Evolutionary conservation across 345 rosid species (phyloP), one percentile per base, ranked within the genome.

Genomic region (Nephelium lappaceum): DNA sequence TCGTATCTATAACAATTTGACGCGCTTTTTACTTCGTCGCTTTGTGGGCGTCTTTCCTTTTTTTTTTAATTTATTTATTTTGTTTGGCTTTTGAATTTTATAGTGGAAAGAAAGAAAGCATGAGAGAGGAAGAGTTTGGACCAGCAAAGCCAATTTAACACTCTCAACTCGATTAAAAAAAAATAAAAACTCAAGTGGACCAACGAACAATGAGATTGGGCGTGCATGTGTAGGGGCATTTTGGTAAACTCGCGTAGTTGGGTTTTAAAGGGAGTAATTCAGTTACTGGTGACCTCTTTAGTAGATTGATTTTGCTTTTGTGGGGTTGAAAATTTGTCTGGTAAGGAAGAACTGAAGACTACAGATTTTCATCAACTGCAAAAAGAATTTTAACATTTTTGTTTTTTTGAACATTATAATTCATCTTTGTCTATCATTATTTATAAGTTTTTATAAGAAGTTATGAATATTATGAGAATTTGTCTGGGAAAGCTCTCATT

Each of bases 21-120:
- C 78, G 78, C 78, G 78, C 62, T 75, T 64, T 60, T 61, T 27
- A 75, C 69, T 11, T 74, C 69, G 77, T 74, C 60, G 61, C 42
- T 19, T 74, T 43, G 61, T 45, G 43, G 8, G 9, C 12, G 15
- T 15, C 0, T 11, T 51, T 51, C 7, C 1, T 51, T 51, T 51
- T 51, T 11, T 8, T n/a, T 11, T 14, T 4, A 9, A 43, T 45
- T 45, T 3, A 45, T 45, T 45, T 45, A 11, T 6, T 12, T n/a
- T 5, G 3, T 12, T 21, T 36, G 3, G 0, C 1, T 67, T 68
- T 68, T 24, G 25, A 19, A 24, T 23, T 60, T 61, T 42, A 53
- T 16, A 16, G 58, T 58, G 39, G 5, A 23, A 7, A 8, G 27
- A 8, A 11, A 5, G 8, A 0, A 5, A 11, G 5, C 36, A 31